These are phyloP conservation scores for Trichoderma atroviride DNA, from an alignment of 2,329 filamentous ascomycete genomes.

Conservation along the genomic window DNA sequence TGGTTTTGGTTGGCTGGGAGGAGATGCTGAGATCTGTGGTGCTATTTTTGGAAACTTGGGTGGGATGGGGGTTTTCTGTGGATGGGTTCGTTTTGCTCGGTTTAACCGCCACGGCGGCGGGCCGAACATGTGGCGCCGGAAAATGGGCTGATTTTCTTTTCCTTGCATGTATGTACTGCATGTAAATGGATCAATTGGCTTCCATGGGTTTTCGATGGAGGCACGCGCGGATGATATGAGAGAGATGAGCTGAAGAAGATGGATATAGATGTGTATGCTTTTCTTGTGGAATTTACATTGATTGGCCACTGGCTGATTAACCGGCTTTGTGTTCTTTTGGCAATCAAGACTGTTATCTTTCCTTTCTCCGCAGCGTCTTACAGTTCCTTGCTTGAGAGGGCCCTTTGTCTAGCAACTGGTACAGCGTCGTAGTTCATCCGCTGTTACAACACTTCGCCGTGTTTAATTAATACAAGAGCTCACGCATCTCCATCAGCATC, in stretches of 20 bases:
- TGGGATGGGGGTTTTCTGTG: background rate
- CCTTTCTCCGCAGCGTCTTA: no score
- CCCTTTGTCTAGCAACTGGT: no score
- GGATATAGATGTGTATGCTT: background rate
- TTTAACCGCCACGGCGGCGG: conserved; percentile 10
- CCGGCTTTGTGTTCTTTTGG: background rate
- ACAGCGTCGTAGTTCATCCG: no score
- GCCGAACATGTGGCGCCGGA: conserved; percentile 5
- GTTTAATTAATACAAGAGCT: background rate
- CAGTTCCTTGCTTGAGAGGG: background rate
- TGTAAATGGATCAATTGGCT: background rate
- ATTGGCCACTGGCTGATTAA: background rate
- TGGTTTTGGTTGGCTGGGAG: background rate
- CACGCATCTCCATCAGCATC: background rate
- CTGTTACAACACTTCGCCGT: background rate
- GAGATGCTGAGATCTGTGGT: background rate
- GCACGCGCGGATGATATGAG: background rate
- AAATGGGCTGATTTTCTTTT: background rate
- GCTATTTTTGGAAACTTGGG: background rate
- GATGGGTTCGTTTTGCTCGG: background rate
- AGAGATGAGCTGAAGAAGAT: background rate
- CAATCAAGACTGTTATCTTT: no score
- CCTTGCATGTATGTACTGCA: background rate
- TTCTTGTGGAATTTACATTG: background rate
- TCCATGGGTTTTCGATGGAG: background rate